Evolutionary conservation across 1,284 basidiomycete genomes (phyloP), one percentile per base, ranked within the genome.

Genomic region (Trichosporon coremiiforme): DNA sequence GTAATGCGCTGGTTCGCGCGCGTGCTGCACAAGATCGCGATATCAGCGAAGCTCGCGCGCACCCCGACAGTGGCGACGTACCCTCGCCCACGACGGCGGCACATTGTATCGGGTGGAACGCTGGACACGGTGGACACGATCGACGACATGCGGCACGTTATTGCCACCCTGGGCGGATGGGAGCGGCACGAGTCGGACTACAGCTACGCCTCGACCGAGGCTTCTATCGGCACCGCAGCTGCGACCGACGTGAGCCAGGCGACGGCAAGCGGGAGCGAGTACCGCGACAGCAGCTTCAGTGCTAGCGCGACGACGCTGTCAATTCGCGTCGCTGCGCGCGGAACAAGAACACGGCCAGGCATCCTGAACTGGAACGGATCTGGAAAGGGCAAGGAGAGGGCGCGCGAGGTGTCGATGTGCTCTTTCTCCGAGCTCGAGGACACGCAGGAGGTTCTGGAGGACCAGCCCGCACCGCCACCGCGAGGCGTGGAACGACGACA

Each of bases 151-250:
- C 71, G 77, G 64, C 66, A 66, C 22, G 67, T 45, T 17, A 71
- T 78, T 15, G 66, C 74, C 6, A 71, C 74, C 0, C 71, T 77
- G 73, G 77, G 75, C 25, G 77, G 77, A 15, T 78, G 77, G 77
- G 55, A 75, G 57, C 25, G 25, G 74, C 15, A 31, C 25, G 55
- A 31, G 5, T 17, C 25, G 31, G 29, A 13, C 12, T 31, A 33
- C 55, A 33, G 12, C 29, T 31, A 41, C 38, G 38, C 38, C 4
- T 41, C 38, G 38, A 41, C 38, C 4, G 38, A 41, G 12, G 38
- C 38, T 12, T 13, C 38, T 9, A 13, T 13, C 12, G 38, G 38
- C 38, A 41, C 38, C 12, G 38, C 10, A 13, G 38, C 38, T 4
- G 38, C 12, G 38, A 15, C 38, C 10, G 38, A 12, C 15, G 10